Conservation (phyloP, 345 rosid species). For the Chamaenerion angustifolium region DNA sequence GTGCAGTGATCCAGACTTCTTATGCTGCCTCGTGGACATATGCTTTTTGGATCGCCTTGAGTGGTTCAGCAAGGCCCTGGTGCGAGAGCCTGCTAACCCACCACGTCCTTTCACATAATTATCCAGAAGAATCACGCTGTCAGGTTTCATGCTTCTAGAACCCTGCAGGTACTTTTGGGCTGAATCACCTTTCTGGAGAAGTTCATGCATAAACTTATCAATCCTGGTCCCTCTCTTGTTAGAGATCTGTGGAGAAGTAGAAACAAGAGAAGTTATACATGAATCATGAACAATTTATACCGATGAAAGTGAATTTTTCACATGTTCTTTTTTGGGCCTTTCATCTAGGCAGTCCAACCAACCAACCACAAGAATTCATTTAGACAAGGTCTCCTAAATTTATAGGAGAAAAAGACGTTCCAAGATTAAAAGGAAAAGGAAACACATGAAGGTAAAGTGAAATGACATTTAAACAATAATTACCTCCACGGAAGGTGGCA, state of each 20-base stretch:
- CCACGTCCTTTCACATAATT: constrained; percentile 41
- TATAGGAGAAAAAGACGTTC: neutral
- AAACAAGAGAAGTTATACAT: too few species aligned
- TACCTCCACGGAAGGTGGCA: constrained; percentile 38
- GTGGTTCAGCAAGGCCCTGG: constrained; percentile 28
- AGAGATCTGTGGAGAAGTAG: constrained; percentile 25
- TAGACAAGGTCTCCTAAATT: too few species aligned
- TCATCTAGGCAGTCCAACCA: too few species aligned
- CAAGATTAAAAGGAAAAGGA: constrained; percentile 1
- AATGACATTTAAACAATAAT: neutral
- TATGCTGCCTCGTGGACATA: constrained; percentile 68
- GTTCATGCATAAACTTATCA: constrained; percentile 49
- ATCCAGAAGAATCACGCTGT: constrained; percentile 73
- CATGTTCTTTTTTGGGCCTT: too few species aligned
- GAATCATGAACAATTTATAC: too few species aligned
- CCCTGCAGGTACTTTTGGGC: constrained; percentile 73
- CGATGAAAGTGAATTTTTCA: too few species aligned
- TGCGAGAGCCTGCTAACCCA: constrained; percentile 24
- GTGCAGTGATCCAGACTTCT: constrained; percentile 45
- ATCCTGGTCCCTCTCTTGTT: constrained; percentile 37
- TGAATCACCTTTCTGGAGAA: constrained; percentile 71
- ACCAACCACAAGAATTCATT: too few species aligned
- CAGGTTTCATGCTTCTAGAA: constrained; percentile 43
- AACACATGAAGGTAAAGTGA: neutral
- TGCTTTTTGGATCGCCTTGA: constrained; percentile 70